Percentiles rank a stretch among this genome's conserved stretches.
Conservation (phyloP, 768 basidiomycete genomes). For the Leccinellum luteum region DNA sequence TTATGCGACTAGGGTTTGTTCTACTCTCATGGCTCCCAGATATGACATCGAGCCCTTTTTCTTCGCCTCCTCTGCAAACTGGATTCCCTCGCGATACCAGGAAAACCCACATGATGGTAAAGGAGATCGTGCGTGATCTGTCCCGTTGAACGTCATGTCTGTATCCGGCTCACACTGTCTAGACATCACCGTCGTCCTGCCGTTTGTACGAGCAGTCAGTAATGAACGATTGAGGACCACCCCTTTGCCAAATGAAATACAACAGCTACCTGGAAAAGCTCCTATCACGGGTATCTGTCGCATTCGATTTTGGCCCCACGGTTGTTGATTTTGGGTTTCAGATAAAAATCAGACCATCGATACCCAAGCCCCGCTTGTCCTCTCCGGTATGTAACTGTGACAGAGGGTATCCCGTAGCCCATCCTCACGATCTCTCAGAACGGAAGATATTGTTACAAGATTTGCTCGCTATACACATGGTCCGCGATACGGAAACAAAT, state of each 20-base stretch:
- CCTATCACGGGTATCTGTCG: conserved; percentile 16
- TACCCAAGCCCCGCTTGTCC: conserved; percentile 32
- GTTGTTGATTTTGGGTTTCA: conserved; percentile 4
- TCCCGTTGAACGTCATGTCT: conserved; percentile 1
- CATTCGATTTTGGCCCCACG: not conserved
- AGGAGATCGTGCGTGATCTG: conserved; percentile 38
- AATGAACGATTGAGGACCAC: conserved; percentile 18
- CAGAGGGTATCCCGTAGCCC: not conserved
- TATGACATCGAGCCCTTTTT: conserved; percentile 45
- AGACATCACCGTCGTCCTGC: conserved; percentile 46
- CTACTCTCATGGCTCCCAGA: conserved; percentile 21
- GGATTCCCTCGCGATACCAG: conserved; percentile 43
- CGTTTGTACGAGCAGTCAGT: conserved; percentile 39
- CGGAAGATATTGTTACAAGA: conserved; percentile 32
- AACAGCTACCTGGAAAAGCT: conserved; percentile 1
- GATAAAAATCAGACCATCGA: conserved; percentile 29
- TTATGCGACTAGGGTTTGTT: not conserved
- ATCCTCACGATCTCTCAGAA: conserved; percentile 5
- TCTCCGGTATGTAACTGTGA: conserved; percentile 15
- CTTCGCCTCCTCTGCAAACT: conserved; percentile 42
- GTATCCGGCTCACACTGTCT: not conserved
- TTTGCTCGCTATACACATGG: conserved; percentile 39
- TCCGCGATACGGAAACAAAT: conserved; percentile 26
- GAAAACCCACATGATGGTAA: conserved; percentile 25
- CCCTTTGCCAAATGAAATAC: conserved; percentile 18